Evolutionary conservation across 257 asterid species (phyloP).

Genomic region (Nicotiana otophora): DNA sequence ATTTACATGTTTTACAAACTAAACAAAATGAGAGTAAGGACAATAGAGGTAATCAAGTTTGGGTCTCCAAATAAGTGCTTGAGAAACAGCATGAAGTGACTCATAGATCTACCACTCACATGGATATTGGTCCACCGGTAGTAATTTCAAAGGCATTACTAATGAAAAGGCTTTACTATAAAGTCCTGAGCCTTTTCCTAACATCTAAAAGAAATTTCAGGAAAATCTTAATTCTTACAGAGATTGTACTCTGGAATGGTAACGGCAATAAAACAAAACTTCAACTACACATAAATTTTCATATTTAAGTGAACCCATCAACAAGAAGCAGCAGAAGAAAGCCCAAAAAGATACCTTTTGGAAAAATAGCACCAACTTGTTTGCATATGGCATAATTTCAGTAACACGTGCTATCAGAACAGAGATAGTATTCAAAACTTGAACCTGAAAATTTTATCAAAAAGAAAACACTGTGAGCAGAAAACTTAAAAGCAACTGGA

Average conservation of each 20-base stretch:
- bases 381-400: conserved; percentile 70
- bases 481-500: not conserved
- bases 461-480: conserved; percentile 14
- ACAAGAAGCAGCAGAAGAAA: not conserved
- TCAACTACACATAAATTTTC: not conserved
- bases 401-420: conserved; percentile 66
- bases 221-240: not conserved
- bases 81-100: not conserved
- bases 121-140: no score
- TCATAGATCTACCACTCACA: not conserved
- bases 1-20: not conserved
- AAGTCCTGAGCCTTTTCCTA: not conserved
- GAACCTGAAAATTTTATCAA: conserved; percentile 61
- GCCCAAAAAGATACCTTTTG: conserved; percentile 52
- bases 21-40: not conserved
- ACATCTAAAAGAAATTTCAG: not conserved
- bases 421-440: conserved; percentile 82
- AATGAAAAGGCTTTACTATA: not conserved
- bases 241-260: not conserved
- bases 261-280: not conserved
- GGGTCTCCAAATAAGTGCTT: not conserved
- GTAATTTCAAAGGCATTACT: not conserved
- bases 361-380: conserved; percentile 79
- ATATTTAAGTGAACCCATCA: not conserved
- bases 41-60: not conserved